These are phyloP conservation scores for Capsicum pubescens DNA, from an alignment of 257 asterid species.

Conservation along the genomic window DNA sequence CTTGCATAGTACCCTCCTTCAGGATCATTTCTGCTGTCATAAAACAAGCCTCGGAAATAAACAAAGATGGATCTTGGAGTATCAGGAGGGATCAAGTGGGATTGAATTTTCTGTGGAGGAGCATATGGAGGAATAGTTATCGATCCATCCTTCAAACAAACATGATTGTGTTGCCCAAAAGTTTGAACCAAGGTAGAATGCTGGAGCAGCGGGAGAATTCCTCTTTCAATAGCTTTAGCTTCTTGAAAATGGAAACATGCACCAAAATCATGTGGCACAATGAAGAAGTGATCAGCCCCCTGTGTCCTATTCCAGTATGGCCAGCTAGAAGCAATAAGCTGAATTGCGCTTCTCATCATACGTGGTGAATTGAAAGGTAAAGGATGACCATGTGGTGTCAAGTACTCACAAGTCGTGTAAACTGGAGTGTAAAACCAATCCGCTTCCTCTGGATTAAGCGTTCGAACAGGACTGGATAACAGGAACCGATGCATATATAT, in stretches of 20 bases:
- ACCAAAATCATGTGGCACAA: slow-evolving; percentile 85
- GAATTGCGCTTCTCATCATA: slow-evolving; percentile 57
- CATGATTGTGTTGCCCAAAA: slow-evolving; percentile 20
- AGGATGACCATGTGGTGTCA: slow-evolving; percentile 87
- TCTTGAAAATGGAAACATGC: slow-evolving; percentile 92
- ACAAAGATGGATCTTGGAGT: slow-evolving; percentile 25
- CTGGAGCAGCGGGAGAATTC: slow-evolving; percentile 7
- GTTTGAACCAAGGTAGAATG: slow-evolving; percentile 21
- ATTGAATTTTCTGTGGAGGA: slow-evolving; percentile 13
- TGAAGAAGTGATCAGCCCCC: slow-evolving; percentile 90
- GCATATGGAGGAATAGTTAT: slow-evolving; percentile 21
- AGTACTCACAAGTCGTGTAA: slow-evolving; percentile 70
- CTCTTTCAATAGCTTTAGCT: slow-evolving; percentile 90
- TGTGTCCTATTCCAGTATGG: slow-evolving; percentile 92
- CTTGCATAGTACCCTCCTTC: slow-evolving; percentile 42
- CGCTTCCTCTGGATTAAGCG: slow-evolving; percentile 76
- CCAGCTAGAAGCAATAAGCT: slow-evolving; percentile 79
- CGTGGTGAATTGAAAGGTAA: slow-evolving; percentile 75
- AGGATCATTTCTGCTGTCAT: slow-evolving; percentile 22
- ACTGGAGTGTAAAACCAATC: slow-evolving; percentile 58
- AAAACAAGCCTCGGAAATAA: slow-evolving; percentile 14
- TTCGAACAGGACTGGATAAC: slow-evolving; percentile 66
- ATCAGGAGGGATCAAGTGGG: slow-evolving; percentile 22
- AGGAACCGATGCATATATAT: slow-evolving; percentile 48
- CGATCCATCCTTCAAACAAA: slow-evolving; percentile 12